Base-by-base conservation (phyloP, 768 basidiomycete species). In the Suillus luteus region DNA sequence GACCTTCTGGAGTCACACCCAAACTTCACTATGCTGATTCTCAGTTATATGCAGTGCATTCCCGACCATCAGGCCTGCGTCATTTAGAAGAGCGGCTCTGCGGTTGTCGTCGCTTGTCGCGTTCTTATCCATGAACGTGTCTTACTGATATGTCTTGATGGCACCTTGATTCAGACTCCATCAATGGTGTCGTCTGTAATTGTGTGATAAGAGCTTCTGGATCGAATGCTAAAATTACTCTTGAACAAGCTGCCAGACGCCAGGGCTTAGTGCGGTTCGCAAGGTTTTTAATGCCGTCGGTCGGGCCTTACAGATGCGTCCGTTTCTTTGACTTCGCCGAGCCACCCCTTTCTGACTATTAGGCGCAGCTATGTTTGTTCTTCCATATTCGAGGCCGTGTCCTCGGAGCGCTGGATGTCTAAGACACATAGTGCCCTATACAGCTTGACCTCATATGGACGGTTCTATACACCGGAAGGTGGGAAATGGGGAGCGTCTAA, bases 1-100 rank as follows among this genome's bases (percentile, higher is more conserved):
- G 83, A 83, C 69, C 82, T 92, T 41, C 79, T 95, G 46, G 86
- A 89, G 66, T 82, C 87, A 0, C 84, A 88, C 64, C 80, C 94
- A 2, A 82, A 76, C 2, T 80, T 95, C 2, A 80, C 81, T 24
- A 85, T 87, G 1, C 69, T 87, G 52, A 77, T 94, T 5, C 78
- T 95, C 33, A 84, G 85, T 49, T 80, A 82, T 68, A 93, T 93
- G 68, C 82, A 85, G 65, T 76, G 77, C n/a, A 79, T 83, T 0
- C 66, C 71, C 15, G 71, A 75, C 24, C 74, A 77, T 74, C 77
- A 22, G 82, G 79, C 35, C 79, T 82, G 1, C 92, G 83, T 60
- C 78, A 94, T n/a, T 80, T 95, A 14, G 93, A 95, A 70, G 91
- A 93, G 71, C 81, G 82, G 0, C 76, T 94, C 1, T 92, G 90